These are phyloP conservation scores for Cylindrodendrum hubeiense DNA, from an alignment of 2,329 filamentous ascomycete species.

Conservation along the genomic window DNA sequence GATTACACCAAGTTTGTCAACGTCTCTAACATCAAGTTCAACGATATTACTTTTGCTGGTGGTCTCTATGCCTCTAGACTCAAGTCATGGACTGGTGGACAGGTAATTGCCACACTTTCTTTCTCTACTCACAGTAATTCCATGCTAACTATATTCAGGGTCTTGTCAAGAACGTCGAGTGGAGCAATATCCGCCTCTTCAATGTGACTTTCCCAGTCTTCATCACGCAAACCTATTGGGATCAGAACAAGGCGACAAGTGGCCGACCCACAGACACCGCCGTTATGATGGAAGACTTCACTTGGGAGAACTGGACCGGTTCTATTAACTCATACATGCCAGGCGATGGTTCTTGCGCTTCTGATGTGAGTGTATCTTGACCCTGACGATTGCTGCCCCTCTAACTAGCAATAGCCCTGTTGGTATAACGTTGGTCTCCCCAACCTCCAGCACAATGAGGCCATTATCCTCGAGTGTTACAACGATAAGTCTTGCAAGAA, in stretches of 20 bases:
- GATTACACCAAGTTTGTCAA: slow-evolving; percentile 24
- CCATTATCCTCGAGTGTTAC: slow-evolving; percentile 27
- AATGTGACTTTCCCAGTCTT: slow-evolving; percentile 27
- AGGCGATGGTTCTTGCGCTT: slow-evolving; percentile 21
- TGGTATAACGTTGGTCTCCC: slow-evolving; percentile 25
- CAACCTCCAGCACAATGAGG: slow-evolving; percentile 24
- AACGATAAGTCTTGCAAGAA: slow-evolving; percentile 22
- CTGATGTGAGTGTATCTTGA: slow-evolving; percentile 10
- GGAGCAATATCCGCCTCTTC: slow-evolving; percentile 27
- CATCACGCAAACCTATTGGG: slow-evolving; percentile 27
- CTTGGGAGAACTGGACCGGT: slow-evolving; percentile 22
- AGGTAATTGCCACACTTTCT: neutral
- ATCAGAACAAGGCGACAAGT: slow-evolving; percentile 22
- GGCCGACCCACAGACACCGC: slow-evolving; percentile 18
- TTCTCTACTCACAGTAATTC: neutral
- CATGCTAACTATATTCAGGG: neutral
- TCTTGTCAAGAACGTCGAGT: slow-evolving; percentile 24
- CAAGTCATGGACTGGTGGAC: slow-evolving; percentile 25
- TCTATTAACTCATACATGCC: slow-evolving; percentile 25
- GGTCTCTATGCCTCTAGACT: slow-evolving; percentile 23
- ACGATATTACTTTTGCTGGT: slow-evolving; percentile 23
- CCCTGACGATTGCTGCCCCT: neutral
- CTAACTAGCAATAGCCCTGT: slow-evolving; percentile 12
- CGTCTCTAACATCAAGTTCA: slow-evolving; percentile 24
- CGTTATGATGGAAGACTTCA: slow-evolving; percentile 21